Base-by-base conservation (phyloP, 345 rosid species). In the Eucalyptus polyanthemos region DNA sequence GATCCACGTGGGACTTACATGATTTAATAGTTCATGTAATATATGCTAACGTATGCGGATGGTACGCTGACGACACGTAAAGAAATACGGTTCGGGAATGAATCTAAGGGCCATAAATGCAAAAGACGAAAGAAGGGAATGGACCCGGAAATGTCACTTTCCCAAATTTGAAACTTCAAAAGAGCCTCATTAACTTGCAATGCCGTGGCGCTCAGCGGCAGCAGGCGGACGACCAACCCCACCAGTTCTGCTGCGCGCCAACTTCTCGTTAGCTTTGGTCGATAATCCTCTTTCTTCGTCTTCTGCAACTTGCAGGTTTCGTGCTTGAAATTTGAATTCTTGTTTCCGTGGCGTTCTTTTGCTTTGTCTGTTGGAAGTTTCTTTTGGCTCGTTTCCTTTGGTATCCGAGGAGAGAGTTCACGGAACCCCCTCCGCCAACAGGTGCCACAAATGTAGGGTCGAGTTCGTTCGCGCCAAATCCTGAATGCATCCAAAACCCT, bases 61-160 rank as follows among this genome's bases (percentile, higher is more conserved):
- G 27, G 29, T 10, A 4, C 4, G 2, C 5, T 0, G 2, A n/a
- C 40, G 6, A 17, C 37, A 17, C 2, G 42, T 31, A 69, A 34
- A 34, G 4, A 34, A 37, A 69, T 7, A 3, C 9, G 3, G 7
- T 11, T 37, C 1, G 14, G 15, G 14, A 11, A 40, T 37, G 42
- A 37, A 76, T 37, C 15, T 11, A 21, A 76, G 47, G 5, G 83
- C 83, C 83, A 40, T 21, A 76, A 76, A 11, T 40, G 27, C 45
- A 37, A 72, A 37, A 17, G 8, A 21, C 83, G 7, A 29, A 72
- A 72, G 83, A 72, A 37, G 83, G 45, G 4, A 11, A 72, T 72
- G 83, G 27, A 37, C 27, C 83, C 11, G 25, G 83, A 72, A 37
- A 72, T 4, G 83, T 37, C 83, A 11, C 83, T 72, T 72, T 72